A percentile compares a stretch with the other conserved stretches of the same genome.
Evolutionary conservation across 2,329 filamentous ascomycete species (phyloP).

Genomic region (Bertia moriformis): DNA sequence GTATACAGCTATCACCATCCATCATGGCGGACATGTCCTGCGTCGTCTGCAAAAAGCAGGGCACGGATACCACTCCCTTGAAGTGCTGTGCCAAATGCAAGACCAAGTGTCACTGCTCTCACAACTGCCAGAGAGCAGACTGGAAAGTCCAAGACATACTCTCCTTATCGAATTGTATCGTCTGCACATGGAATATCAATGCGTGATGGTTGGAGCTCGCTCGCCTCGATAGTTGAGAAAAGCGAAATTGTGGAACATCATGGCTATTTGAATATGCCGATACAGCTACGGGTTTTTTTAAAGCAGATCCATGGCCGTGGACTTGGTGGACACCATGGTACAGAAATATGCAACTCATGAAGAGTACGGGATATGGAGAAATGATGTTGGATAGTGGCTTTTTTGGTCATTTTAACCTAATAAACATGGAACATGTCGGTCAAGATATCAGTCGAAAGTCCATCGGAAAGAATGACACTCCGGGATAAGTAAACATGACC

Average conservation of each 20-base stretch:
- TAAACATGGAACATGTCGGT: too few relatives aligned
- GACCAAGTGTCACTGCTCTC: conserved; percentile 30
- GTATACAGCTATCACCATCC: too few relatives aligned
- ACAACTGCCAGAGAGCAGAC: conserved; percentile 31
- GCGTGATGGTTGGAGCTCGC: conserved; percentile 11
- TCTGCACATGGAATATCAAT: conserved; percentile 23
- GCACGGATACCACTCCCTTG: too few relatives aligned
- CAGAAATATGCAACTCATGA: too few relatives aligned
- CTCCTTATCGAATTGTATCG: conserved; percentile 32
- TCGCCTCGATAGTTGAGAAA: conserved; percentile 15
- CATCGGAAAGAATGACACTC: too few relatives aligned
- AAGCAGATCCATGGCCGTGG: conserved; percentile 20
- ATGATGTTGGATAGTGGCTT: too few relatives aligned
- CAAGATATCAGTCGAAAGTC: too few relatives aligned
- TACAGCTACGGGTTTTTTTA: conserved; percentile 32
- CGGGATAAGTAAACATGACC: too few relatives aligned
- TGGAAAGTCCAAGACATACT: conserved; percentile 33
- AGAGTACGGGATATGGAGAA: too few relatives aligned
- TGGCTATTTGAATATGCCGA: conserved; percentile 24
- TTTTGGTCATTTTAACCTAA: too few relatives aligned
- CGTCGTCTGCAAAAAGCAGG: too few relatives aligned
- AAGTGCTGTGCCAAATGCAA: conserved; percentile 31
- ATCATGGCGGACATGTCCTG: too few relatives aligned
- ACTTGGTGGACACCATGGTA: conserved; percentile 13
- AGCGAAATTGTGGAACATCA: conserved; percentile 24